Evolutionary conservation across 1,139 yeast species (phyloP).

Genomic region (Kazachstania sp.): DNA sequence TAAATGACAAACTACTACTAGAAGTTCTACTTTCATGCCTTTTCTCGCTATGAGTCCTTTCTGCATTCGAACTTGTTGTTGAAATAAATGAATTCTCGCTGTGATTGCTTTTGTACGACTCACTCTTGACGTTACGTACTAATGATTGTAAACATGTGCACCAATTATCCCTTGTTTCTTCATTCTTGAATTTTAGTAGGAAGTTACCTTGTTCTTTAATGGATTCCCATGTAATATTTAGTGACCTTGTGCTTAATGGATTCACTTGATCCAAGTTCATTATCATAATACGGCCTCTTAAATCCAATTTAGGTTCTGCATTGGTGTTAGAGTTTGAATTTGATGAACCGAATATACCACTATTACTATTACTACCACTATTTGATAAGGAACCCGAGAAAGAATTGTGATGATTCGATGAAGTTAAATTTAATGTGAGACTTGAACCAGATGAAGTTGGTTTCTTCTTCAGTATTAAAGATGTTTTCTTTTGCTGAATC

Average conservation of each 20-base stretch:
- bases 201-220: slow-evolving; percentile 70
- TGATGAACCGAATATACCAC: slow-evolving; percentile 2
- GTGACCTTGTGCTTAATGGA: slow-evolving; percentile 39
- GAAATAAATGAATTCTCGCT: slow-evolving; percentile 22
- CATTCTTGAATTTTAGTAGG: slow-evolving; percentile 58
- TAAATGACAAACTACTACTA: slow-evolving; percentile 21
- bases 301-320: slow-evolving; percentile 37
- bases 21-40: slow-evolving; percentile 28
- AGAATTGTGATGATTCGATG: slow-evolving; percentile 10
- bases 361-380: slow-evolving; percentile 3
- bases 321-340: neutral
- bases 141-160: slow-evolving; percentile 44
- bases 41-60: slow-evolving; percentile 9
- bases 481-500: slow-evolving; percentile 33
- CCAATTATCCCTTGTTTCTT: slow-evolving; percentile 68
- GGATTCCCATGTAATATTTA: slow-evolving; percentile 73
- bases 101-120: slow-evolving; percentile 27
- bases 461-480: slow-evolving; percentile 24
- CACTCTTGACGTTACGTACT: slow-evolving; percentile 34
- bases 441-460: slow-evolving; percentile 25
- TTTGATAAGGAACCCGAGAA: neutral
- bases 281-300: slow-evolving; percentile 63
- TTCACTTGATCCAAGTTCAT: slow-evolving; percentile 53
- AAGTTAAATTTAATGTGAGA: slow-evolving; percentile 19
- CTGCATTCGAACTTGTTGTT: slow-evolving; percentile 10